phyloP scores from a whole-genome alignment of 2,329 filamentous ascomycete genomes.

The Rutstroemia sp. region DNA sequence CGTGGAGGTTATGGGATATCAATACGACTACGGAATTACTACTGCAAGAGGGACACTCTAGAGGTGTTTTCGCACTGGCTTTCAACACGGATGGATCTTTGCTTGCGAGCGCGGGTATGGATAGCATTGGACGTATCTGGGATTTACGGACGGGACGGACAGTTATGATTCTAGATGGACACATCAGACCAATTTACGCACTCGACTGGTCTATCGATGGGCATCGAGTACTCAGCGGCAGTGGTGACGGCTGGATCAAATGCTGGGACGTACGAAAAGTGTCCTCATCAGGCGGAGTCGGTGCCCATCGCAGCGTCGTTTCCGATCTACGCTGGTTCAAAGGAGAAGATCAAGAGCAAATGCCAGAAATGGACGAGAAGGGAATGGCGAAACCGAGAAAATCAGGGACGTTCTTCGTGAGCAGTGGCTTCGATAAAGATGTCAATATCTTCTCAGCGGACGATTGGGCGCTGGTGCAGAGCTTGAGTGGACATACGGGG shows the following conservation, averaged over 20 bases:
- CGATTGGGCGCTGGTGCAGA: conserved; percentile 88
- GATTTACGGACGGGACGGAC: conserved; percentile 87
- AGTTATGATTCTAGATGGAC: conserved; percentile 85
- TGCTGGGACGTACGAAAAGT: conserved; percentile 97
- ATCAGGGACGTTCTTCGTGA: conserved; percentile 85
- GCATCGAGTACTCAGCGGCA: conserved; percentile 85
- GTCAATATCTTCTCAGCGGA: conserved; percentile 95
- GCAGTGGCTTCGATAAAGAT: conserved; percentile 85
- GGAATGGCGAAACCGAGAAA: conserved; percentile 69
- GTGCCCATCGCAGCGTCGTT: conserved; percentile 85
- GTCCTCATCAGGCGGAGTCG: conserved; percentile 72
- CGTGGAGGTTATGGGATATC: conserved; percentile 95
- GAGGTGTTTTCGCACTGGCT: conserved; percentile 82
- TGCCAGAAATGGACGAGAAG: conserved; percentile 56
- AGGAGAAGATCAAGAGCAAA: conserved; percentile 67
- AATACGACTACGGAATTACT: conserved; percentile 76
- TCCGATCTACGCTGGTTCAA: conserved; percentile 94
- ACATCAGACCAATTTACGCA: conserved; percentile 86
- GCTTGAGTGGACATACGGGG: conserved; percentile 80
- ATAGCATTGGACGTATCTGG: conserved; percentile 94
- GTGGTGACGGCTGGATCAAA: conserved; percentile 91
- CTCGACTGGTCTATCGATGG: conserved; percentile 91
- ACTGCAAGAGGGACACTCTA: conserved; percentile 88
- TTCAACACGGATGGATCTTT: conserved; percentile 91
- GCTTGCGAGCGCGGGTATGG: conserved; percentile 83